These are phyloP conservation scores for Triangularia verruculosa DNA, from an alignment of 2,329 filamentous ascomycete genomes.

Conservation along the genomic window DNA sequence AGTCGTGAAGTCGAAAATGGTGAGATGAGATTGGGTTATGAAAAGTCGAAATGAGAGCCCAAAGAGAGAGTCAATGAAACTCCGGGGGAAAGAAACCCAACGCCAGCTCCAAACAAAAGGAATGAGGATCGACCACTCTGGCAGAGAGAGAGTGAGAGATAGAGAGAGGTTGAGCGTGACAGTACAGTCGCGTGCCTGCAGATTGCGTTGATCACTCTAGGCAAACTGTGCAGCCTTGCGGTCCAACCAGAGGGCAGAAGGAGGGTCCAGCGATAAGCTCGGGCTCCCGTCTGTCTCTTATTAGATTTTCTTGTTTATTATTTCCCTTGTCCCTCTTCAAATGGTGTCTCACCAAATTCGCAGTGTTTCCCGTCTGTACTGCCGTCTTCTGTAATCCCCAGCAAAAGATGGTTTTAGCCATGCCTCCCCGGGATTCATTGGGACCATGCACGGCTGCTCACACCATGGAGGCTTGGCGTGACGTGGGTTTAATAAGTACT, in stretches of 20 bases:
- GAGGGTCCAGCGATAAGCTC: neutral
- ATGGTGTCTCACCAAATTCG: neutral
- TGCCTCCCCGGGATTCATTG: neutral
- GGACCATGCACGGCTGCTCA: neutral
- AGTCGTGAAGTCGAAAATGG: neutral
- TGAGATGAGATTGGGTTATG: neutral
- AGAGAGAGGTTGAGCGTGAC: neutral
- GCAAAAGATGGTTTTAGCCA: neutral
- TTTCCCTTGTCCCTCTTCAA: neutral
- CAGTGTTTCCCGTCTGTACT: neutral
- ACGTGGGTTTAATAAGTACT: slow-evolving; percentile 15
- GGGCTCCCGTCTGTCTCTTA: neutral
- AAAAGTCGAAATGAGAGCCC: neutral
- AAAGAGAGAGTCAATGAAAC: neutral
- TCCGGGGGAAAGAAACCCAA: neutral
- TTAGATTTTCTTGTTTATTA: neutral
- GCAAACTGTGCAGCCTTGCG: neutral
- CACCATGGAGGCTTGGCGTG: slow-evolving; percentile 13
- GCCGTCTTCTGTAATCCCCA: neutral
- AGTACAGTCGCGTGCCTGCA: neutral
- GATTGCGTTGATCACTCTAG: neutral
- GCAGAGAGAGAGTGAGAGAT: neutral
- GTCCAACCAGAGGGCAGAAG: neutral
- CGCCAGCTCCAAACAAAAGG: neutral
- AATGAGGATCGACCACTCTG: neutral